These are phyloP conservation scores for Pluteus cervinus DNA, from an alignment of 768 basidiomycete genomes.

Conservation along the genomic window DNA sequence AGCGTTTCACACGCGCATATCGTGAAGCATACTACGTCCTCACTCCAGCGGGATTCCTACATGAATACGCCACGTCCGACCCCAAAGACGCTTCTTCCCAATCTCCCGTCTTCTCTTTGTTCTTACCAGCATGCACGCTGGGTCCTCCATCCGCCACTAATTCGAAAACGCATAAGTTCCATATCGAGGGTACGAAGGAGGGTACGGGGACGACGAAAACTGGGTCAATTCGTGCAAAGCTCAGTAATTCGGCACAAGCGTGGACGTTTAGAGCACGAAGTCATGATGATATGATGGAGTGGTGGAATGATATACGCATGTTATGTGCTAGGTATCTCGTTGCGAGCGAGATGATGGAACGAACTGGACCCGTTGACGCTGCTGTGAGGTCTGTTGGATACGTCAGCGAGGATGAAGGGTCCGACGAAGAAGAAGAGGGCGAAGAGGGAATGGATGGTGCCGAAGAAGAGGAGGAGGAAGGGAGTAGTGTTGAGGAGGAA, in stretches of 20 bases:
- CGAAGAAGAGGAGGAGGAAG: slow-evolving; percentile 39
- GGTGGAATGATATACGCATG: slow-evolving; percentile 99
- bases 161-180: slow-evolving; percentile 90
- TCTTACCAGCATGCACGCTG: slow-evolving; percentile 92
- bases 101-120: slow-evolving; percentile 75
- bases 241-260: slow-evolving; percentile 36
- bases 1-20: slow-evolving; percentile 85
- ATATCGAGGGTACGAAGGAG: slow-evolving; percentile 89
- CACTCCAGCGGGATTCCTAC: slow-evolving; percentile 93
- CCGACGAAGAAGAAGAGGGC: slow-evolving; percentile 35
- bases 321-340: slow-evolving; percentile 91
- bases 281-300: slow-evolving; percentile 98
- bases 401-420: slow-evolving; percentile 69
- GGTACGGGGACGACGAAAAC: slow-evolving; percentile 63
- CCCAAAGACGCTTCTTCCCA: slow-evolving; percentile 43
- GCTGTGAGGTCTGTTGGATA: slow-evolving; percentile 90
- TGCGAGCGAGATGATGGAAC: slow-evolving; percentile 88
- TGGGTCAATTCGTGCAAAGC: slow-evolving; percentile 40
- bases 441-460: slow-evolving; percentile 28
- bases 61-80: slow-evolving; percentile 83
- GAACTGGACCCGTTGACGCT: slow-evolving; percentile 87
- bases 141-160: slow-evolving; percentile 74
- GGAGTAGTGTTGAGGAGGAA: slow-evolving; percentile 45
- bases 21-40: slow-evolving; percentile 87
- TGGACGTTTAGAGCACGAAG: slow-evolving; percentile 89